A percentile compares a stretch with the other conserved stretches of the same genome.
Conservation (phyloP, 306 rosid genomes). For the Citrullus colocynthis region DNA sequence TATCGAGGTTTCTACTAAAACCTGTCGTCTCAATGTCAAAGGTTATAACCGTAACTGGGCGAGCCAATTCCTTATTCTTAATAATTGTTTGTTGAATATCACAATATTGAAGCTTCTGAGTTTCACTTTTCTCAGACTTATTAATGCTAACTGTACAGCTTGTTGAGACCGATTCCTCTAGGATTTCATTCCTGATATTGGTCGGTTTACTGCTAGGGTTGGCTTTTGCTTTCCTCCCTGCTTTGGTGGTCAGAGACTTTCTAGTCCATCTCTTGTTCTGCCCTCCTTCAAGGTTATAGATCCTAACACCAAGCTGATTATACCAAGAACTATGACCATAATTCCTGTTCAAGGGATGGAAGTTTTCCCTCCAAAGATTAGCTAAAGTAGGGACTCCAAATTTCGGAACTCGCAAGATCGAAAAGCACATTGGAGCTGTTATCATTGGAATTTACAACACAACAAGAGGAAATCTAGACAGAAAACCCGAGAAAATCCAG, state of each 20-base stretch:
- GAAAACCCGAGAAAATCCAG: slow-evolving; percentile 12
- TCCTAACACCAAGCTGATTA: slow-evolving; percentile 32
- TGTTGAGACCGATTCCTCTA: slow-evolving; percentile 36
- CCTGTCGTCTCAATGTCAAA: slow-evolving; percentile 87
- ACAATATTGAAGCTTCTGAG: slow-evolving; percentile 33
- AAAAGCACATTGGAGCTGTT: slow-evolving; percentile 48
- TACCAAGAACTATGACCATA: slow-evolving; percentile 24
- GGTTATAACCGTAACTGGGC: slow-evolving; percentile 42
- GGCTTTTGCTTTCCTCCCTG: slow-evolving; percentile 36
- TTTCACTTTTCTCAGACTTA: slow-evolving; percentile 34
- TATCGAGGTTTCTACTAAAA: slow-evolving; percentile 30
- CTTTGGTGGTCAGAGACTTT: slow-evolving; percentile 52
- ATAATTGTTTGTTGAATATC: slow-evolving; percentile 36
- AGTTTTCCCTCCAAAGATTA: slow-evolving; percentile 44
- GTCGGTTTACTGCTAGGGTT: slow-evolving; percentile 27
- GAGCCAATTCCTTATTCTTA: slow-evolving; percentile 44
- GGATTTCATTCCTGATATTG: slow-evolving; percentile 36
- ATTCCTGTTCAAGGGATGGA: slow-evolving; percentile 29
- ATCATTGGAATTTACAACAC: slow-evolving; percentile 40
- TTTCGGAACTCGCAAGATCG: slow-evolving; percentile 55
- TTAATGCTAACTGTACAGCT: slow-evolving; percentile 33
- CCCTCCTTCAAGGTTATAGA: slow-evolving; percentile 45
- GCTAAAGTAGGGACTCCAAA: slow-evolving; percentile 43
- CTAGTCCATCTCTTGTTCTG: slow-evolving; percentile 51
- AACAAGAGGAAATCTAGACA: slow-evolving; percentile 6